Evolutionary conservation across 2,329 filamentous ascomycete genomes (phyloP), one percentile per base, ranked within the genome.

Genomic region (Ceratocystis alfenasii): DNA sequence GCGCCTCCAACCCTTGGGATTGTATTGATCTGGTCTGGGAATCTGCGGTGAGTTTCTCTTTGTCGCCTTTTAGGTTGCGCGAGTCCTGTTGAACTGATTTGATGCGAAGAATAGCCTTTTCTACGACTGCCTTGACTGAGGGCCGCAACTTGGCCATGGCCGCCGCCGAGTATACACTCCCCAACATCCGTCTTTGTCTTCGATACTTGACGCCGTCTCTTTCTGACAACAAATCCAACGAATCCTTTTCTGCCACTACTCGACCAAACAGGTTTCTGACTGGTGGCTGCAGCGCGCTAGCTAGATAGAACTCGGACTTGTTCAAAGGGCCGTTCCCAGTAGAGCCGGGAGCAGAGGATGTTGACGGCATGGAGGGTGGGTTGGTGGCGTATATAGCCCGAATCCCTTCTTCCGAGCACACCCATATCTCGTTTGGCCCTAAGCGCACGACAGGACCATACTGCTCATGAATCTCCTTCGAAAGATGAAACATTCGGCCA

Each of bases 391-490:
- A 83, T 6, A 81, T 79, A 1, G 73, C 69, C 65, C 76, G 75
- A 67, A 78, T 81, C 0, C 77, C 80, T 61, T 80, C 78, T 25
- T 71, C 74, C 2, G 76, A 79, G 66, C 78, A 73, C 33, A 82
- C 78, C 78, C 80, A 83, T 5, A 83, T 75, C 69, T 83, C 81
- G 44, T 81, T 76, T 0, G 81, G 81, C 0, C 79, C 79, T 6
- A 83, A 76, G 0, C 81, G 75, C n/a, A 84, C 81, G 1, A 76
- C 73, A 0, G 78, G 75, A 0, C 81, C 81, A 67, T 83, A 82
- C 10, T 67, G 71, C 0, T 69, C 67, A 65, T 83, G 81, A n/a
- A 83, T 68, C 0, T 72, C 74, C 69, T 73, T 75, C 0, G 76
- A 78, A 2, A 83, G 63, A 6, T 72, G 69, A 3, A 74, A 72